Evolutionary conservation across 2,329 filamentous ascomycete species (phyloP).

Genomic region (Sphaerulina vaccinii): DNA sequence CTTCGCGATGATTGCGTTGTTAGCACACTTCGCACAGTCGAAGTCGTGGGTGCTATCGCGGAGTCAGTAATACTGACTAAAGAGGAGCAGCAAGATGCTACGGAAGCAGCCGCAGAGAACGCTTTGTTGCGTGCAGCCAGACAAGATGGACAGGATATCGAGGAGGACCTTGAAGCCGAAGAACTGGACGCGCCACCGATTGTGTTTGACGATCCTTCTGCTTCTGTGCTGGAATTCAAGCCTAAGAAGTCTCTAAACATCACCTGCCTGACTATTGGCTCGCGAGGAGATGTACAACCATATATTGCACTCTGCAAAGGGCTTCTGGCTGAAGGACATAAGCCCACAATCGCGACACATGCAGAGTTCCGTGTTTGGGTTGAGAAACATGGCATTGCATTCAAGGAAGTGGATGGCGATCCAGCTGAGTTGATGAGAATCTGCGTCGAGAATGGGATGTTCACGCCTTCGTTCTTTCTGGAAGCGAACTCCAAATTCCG

Average conservation of each 20-base stretch:
- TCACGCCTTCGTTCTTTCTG: conserved; percentile 84
- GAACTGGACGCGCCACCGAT: conserved; percentile 66
- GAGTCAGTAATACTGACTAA: conserved; percentile 67
- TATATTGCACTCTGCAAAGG: conserved; percentile 96
- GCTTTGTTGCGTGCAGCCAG: conserved; percentile 74
- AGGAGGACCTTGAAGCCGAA: conserved; percentile 37
- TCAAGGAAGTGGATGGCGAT: conserved; percentile 82
- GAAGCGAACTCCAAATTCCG: conserved; percentile 87
- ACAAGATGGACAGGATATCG: conserved; percentile 42
- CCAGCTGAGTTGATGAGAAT: conserved; percentile 92
- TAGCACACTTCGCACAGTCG: conserved; percentile 73
- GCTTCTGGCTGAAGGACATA: conserved; percentile 82
- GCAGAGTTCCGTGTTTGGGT: conserved; percentile 87
- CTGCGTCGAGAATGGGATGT: conserved; percentile 96
- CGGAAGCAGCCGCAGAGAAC: conserved; percentile 76
- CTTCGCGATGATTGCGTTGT: conserved; percentile 85
- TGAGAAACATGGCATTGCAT: conserved; percentile 89
- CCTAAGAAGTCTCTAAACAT: conserved; percentile 75
- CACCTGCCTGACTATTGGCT: conserved; percentile 94
- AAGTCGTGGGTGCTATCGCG: conserved; percentile 67
- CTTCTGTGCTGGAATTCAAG: conserved; percentile 89
- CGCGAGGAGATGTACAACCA: conserved; percentile 91
- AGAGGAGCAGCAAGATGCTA: conserved; percentile 68
- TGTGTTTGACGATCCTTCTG: conserved; percentile 82
- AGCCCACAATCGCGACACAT: conserved; percentile 85